phyloP scores from a whole-genome alignment of 805 yeast species.

The Starmerella riodocensis region DNA sequence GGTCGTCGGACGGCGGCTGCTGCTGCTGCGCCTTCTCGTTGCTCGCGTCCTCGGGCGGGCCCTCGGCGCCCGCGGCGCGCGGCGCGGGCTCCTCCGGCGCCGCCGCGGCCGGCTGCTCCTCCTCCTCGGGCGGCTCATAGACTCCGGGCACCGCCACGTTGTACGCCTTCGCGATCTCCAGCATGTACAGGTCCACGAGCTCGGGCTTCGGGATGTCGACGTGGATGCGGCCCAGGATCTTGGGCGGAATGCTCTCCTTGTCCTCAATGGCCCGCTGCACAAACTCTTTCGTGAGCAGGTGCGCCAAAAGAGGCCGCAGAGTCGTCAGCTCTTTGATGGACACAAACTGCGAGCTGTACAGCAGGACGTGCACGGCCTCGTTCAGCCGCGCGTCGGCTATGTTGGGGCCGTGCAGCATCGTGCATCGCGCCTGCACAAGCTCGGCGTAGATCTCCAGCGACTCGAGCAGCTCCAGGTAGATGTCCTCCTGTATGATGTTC shows the following conservation, averaged over 20 bases:
- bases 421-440: slow-evolving; percentile 58
- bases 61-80: slow-evolving; percentile 14
- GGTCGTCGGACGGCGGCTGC: slow-evolving; percentile 16
- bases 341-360: slow-evolving; percentile 56
- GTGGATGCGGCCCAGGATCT: slow-evolving; percentile 47
- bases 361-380: slow-evolving; percentile 61
- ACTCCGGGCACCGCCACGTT: slow-evolving; percentile 55
- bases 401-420: slow-evolving; percentile 34
- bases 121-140: slow-evolving; percentile 19
- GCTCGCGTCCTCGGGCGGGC: neutral
- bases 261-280: slow-evolving; percentile 42
- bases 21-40: neutral
- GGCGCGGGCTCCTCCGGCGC: too few species aligned
- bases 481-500: slow-evolving; percentile 69
- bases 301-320: slow-evolving; percentile 48
- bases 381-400: slow-evolving; percentile 30
- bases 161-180: slow-evolving; percentile 72
- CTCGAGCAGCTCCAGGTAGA: slow-evolving; percentile 65
- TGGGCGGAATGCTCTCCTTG: slow-evolving; percentile 48
- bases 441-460: slow-evolving; percentile 73
- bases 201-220: slow-evolving; percentile 53
- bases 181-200: slow-evolving; percentile 54
- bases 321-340: slow-evolving; percentile 59
- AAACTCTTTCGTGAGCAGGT: slow-evolving; percentile 58
- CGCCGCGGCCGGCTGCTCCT: neutral